Evolutionary conservation across 2,329 filamentous ascomycete genomes (phyloP).

Genomic region (Cladosporium austrohemisphaericum): DNA sequence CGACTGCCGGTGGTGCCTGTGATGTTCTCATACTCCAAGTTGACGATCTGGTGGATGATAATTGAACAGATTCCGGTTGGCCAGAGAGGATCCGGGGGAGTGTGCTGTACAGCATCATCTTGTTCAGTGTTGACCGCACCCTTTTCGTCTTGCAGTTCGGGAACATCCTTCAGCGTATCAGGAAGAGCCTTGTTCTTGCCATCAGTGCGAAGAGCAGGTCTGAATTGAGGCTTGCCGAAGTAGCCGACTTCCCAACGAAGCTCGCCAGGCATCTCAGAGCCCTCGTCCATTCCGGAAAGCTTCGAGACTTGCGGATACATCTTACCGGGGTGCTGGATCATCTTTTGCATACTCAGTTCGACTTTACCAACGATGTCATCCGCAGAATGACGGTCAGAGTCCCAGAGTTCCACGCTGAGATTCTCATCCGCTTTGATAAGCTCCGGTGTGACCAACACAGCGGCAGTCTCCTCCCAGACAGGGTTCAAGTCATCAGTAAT

Average conservation of each 20-base stretch:
- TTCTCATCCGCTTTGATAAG: slow-evolving; percentile 92
- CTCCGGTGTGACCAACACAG: slow-evolving; percentile 80
- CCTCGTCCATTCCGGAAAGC: slow-evolving; percentile 76
- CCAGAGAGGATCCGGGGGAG: slow-evolving; percentile 93
- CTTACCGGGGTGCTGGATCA: slow-evolving; percentile 88
- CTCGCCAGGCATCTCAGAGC: slow-evolving; percentile 85
- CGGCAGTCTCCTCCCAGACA: slow-evolving; percentile 83
- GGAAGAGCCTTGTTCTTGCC: slow-evolving; percentile 79
- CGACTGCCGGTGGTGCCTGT: slow-evolving; percentile 78
- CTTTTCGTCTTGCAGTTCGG: slow-evolving; percentile 83
- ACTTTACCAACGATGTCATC: slow-evolving; percentile 96
- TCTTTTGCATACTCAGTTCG: slow-evolving; percentile 87
- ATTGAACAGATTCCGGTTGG: slow-evolving; percentile 84
- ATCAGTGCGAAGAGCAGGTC: slow-evolving; percentile 77
- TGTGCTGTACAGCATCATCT: slow-evolving; percentile 83
- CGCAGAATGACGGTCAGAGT: slow-evolving; percentile 85
- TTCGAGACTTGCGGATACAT: slow-evolving; percentile 89
- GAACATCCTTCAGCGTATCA: slow-evolving; percentile 66
- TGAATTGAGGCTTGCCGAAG: slow-evolving; percentile 86
- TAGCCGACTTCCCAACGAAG: slow-evolving; percentile 95
- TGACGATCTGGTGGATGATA: slow-evolving; percentile 91
- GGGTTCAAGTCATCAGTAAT: slow-evolving; percentile 94
- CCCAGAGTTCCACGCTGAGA: slow-evolving; percentile 91
- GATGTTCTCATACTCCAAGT: slow-evolving; percentile 85
- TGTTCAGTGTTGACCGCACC: slow-evolving; percentile 67